Conservation (phyloP, 768 basidiomycete species). For the Pholiota molesta region DNA sequence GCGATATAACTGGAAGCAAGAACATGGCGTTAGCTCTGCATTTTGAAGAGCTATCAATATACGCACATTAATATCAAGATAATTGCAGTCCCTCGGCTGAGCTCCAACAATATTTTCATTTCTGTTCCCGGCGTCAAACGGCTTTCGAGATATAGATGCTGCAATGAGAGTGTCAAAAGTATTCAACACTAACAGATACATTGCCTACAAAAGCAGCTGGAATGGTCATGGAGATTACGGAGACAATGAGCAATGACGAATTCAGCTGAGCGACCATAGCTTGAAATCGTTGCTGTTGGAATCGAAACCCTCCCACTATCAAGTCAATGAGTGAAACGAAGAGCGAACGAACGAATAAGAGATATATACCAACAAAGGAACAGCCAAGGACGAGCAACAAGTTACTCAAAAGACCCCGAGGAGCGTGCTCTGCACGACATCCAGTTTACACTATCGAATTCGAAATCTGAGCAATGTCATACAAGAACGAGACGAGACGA, state of each 20-base stretch:
- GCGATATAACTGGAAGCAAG: slow-evolving; percentile 18
- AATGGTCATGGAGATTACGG: slow-evolving; percentile 69
- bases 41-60: not conserved
- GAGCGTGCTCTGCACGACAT: slow-evolving; percentile 54
- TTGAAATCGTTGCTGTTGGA: slow-evolving; percentile 54
- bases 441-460: slow-evolving; percentile 47
- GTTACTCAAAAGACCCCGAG: slow-evolving; percentile 61
- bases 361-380: slow-evolving; percentile 76
- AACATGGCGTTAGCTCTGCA: not conserved
- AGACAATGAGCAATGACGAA: slow-evolving; percentile 66
- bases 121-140: slow-evolving; percentile 38
- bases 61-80: slow-evolving; percentile 47
- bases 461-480: not conserved
- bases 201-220: slow-evolving; percentile 60
- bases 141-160: slow-evolving; percentile 40
- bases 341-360: slow-evolving; percentile 34
- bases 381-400: slow-evolving; percentile 86
- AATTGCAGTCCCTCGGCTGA: slow-evolving; percentile 52
- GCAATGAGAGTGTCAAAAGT: slow-evolving; percentile 2
- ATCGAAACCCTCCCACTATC: slow-evolving; percentile 49
- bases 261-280: slow-evolving; percentile 65
- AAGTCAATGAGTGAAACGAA: not conserved
- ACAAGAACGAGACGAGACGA: slow-evolving; percentile 1
- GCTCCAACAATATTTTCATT: slow-evolving; percentile 38
- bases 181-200: slow-evolving; percentile 4